phyloP scores from a whole-genome alignment of 2,329 filamentous ascomycete species.

The Cladophialophora bantiana region DNA sequence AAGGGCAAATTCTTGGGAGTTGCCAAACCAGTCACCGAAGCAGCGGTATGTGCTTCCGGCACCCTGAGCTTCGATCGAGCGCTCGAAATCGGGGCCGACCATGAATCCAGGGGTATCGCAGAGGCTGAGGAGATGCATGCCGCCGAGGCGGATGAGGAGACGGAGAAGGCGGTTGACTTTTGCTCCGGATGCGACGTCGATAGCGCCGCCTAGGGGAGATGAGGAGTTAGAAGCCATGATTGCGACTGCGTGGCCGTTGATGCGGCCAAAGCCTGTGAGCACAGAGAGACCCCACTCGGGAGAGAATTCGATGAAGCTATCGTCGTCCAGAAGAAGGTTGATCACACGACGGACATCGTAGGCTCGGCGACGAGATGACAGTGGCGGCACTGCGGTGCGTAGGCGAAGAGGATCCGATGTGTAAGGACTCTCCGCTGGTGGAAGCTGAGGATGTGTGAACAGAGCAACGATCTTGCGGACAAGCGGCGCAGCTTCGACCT shows the following conservation, averaged over 20 bases:
- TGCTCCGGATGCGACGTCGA: slow-evolving; percentile 33
- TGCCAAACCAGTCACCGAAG: slow-evolving; percentile 37
- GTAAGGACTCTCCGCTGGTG: slow-evolving; percentile 33
- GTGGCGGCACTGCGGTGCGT: slow-evolving; percentile 33
- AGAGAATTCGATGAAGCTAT: slow-evolving; percentile 36
- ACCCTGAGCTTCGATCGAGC: slow-evolving; percentile 33
- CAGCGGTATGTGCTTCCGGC: slow-evolving; percentile 36
- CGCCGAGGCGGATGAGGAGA: slow-evolving; percentile 34
- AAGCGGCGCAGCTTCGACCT: slow-evolving; percentile 35
- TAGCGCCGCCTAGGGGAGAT: slow-evolving; percentile 31
- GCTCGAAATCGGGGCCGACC: slow-evolving; percentile 35
- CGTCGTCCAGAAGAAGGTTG: slow-evolving; percentile 33
- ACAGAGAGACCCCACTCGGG: slow-evolving; percentile 36
- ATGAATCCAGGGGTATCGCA: slow-evolving; percentile 36
- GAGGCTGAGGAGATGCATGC: slow-evolving; percentile 37
- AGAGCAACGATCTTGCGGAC: slow-evolving; percentile 35
- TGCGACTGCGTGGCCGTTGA: slow-evolving; percentile 33
- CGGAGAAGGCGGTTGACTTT: slow-evolving; percentile 35
- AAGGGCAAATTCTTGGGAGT: slow-evolving; percentile 32
- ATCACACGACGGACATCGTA: slow-evolving; percentile 35
- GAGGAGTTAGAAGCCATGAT: slow-evolving; percentile 35
- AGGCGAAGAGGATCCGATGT: slow-evolving; percentile 35
- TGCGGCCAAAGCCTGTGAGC: slow-evolving; percentile 35
- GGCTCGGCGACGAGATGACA: slow-evolving; percentile 33
- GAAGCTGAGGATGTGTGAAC: slow-evolving; percentile 33